A percentile compares a stretch with the other conserved stretches of the same genome.
phyloP scores from a whole-genome alignment of 176 grass and related monocot species.

The Neostapfia colusana region DNA sequence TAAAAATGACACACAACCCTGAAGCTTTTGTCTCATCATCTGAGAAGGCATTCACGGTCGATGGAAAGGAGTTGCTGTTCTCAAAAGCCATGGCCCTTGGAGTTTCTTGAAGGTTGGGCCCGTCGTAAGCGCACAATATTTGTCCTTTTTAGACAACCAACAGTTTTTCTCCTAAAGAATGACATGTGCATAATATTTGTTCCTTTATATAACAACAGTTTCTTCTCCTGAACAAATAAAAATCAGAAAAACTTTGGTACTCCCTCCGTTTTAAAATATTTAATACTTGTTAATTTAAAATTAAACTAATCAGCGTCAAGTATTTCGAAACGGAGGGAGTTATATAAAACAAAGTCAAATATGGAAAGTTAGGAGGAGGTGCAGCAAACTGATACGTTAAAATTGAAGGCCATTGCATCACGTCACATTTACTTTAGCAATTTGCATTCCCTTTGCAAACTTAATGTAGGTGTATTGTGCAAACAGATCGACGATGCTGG shows the following conservation, averaged over 20 bases:
- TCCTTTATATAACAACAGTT: not conserved
- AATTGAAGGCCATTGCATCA: not conserved
- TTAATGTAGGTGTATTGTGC: not conserved
- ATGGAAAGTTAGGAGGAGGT: not conserved
- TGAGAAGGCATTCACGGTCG: constrained; percentile 58
- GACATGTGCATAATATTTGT: not conserved
- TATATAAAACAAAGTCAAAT: not conserved
- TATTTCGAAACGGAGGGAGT: no score
- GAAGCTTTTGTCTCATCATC: constrained; percentile 61
- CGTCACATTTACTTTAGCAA: not conserved
- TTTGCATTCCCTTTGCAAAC: not conserved
- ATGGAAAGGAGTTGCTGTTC: constrained; percentile 71
- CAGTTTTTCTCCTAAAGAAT: not conserved
- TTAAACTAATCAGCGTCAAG: no score
- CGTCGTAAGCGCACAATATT: not conserved
- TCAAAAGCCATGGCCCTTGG: constrained; percentile 75
- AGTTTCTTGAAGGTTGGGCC: constrained; percentile 87
- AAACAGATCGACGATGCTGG: constrained; percentile 80
- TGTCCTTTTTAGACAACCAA: not conserved
- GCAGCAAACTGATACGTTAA: not conserved
- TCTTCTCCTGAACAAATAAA: not conserved
- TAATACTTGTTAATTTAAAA: no score
- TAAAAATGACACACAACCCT: no score
- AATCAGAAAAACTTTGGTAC: not conserved
- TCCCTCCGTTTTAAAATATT: not conserved